These are phyloP conservation scores for Leccinum proliferum DNA, from an alignment of 1,284 basidiomycete species.

Conservation along the genomic window DNA sequence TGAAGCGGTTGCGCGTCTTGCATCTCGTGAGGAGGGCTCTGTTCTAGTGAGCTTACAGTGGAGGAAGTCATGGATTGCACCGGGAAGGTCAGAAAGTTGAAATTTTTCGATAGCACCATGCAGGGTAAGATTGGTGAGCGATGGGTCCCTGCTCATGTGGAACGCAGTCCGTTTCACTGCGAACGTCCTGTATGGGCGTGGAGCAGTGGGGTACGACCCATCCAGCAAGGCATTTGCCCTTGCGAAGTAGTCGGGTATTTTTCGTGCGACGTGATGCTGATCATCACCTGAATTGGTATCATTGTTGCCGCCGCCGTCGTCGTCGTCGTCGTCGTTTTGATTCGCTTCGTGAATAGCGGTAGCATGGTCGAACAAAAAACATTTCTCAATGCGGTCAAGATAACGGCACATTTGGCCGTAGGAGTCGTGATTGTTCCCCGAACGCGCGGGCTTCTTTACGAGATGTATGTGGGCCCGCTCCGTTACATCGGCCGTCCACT, in stretches of 20 bases:
- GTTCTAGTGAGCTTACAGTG: too few relatives aligned
- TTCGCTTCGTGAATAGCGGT: neutral
- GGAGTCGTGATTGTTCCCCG: neutral
- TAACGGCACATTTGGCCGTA: neutral
- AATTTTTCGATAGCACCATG: neutral
- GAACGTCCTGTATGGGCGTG: neutral
- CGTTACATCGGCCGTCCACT: neutral
- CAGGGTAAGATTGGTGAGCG: neutral
- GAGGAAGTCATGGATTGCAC: neutral
- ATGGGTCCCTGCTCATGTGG: neutral
- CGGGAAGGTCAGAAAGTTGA: neutral
- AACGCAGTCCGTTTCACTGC: neutral
- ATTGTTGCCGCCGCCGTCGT: neutral
- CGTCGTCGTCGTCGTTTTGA: neutral
- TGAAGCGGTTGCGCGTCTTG: too few relatives aligned
- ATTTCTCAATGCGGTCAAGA: neutral
- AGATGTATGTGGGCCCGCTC: neutral
- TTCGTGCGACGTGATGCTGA: too few relatives aligned
- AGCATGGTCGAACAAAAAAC: neutral
- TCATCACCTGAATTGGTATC: neutral
- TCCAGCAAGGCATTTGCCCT: neutral
- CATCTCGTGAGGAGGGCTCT: too few relatives aligned
- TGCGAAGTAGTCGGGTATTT: neutral
- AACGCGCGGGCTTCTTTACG: neutral
- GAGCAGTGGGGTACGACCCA: neutral